A percentile compares a stretch with the other conserved stretches of the same genome.
phyloP scores from a whole-genome alignment of 73 alveolate genomes.

The Paramecium sonneborni region DNA sequence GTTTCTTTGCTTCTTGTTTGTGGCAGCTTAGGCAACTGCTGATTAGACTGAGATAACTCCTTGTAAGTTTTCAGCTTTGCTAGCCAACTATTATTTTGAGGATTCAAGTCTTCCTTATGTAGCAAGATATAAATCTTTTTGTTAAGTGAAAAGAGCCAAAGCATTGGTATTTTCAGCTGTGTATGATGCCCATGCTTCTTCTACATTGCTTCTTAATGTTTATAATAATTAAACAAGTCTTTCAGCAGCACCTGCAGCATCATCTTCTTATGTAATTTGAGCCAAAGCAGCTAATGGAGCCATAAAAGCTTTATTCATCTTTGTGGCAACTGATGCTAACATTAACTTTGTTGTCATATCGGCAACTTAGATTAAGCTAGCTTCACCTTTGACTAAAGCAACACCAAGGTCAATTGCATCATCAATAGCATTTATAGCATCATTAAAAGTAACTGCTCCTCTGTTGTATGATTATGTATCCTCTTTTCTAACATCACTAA shows the following conservation, averaged over 20 bases:
- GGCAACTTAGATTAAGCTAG: constrained; percentile 21
- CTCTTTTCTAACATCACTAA: constrained; percentile 30
- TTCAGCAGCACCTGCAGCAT: constrained; percentile 54
- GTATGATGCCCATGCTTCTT: constrained; percentile 37
- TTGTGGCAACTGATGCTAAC: neutral
- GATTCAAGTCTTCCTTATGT: neutral
- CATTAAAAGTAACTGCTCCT: constrained; percentile 46
- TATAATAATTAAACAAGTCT: constrained; percentile 35
- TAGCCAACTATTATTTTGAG: neutral
- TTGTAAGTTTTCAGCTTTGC: neutral
- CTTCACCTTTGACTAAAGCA: neutral
- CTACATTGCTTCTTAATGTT: constrained; percentile 22
- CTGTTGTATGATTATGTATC: constrained; percentile 51
- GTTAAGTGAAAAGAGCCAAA: neutral
- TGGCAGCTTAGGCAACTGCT: constrained; percentile 28
- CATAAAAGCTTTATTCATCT: constrained; percentile 26
- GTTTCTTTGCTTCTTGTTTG: constrained; percentile 27
- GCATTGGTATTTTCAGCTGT: neutral
- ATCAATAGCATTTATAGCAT: constrained; percentile 53
- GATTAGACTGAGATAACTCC: constrained; percentile 50
- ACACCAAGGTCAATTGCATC: constrained; percentile 37
- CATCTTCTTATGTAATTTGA: neutral
- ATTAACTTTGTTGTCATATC: constrained; percentile 4
- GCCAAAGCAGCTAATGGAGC: constrained; percentile 53
- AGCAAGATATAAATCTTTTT: constrained; percentile 4